Percentiles rank a stretch among this genome's conserved stretches.
These are phyloP conservation scores for Raddia distichophylla DNA, from an alignment of 176 grass and related monocot species.

Conservation along the genomic window DNA sequence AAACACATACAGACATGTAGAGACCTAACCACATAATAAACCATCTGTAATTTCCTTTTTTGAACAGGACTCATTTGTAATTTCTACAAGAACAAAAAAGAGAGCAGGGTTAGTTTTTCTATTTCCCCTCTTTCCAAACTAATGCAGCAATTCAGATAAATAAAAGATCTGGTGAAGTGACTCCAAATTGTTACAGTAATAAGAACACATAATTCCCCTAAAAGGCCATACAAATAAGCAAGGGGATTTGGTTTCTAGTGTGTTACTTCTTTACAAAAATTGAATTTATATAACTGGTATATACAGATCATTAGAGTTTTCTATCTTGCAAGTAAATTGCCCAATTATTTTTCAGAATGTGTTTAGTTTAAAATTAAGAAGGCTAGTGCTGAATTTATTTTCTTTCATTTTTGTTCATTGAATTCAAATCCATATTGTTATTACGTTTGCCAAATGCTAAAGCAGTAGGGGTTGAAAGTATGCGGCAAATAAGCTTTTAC, in stretches of 20 bases:
- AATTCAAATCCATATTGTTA: slow-evolving; percentile 24
- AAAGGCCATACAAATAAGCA: background rate
- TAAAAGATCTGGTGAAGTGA: background rate
- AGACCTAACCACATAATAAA: slow-evolving; percentile 6
- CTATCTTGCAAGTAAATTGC: background rate
- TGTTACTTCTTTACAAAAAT: slow-evolving; percentile 18
- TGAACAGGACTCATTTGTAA: background rate
- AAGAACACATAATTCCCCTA: background rate
- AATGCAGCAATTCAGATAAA: slow-evolving; percentile 12
- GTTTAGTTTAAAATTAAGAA: background rate
- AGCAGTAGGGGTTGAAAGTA: background rate
- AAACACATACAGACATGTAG: background rate
- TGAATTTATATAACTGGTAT: slow-evolving; percentile 20
- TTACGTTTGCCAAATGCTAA: background rate
- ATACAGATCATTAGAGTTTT: background rate
- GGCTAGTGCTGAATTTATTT: background rate
- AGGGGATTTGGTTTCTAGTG: background rate
- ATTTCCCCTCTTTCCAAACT: background rate
- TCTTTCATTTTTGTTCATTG: background rate
- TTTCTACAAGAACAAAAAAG: background rate
- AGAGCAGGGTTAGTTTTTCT: background rate
- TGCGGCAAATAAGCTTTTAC: slow-evolving; percentile 11
- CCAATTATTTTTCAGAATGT: background rate
- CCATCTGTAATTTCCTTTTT: too few species aligned
- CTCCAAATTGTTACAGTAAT: slow-evolving; percentile 9